Evolutionary conservation across 2,329 filamentous ascomycete genomes (phyloP).

Genomic region (Colletotrichum tropicale): DNA sequence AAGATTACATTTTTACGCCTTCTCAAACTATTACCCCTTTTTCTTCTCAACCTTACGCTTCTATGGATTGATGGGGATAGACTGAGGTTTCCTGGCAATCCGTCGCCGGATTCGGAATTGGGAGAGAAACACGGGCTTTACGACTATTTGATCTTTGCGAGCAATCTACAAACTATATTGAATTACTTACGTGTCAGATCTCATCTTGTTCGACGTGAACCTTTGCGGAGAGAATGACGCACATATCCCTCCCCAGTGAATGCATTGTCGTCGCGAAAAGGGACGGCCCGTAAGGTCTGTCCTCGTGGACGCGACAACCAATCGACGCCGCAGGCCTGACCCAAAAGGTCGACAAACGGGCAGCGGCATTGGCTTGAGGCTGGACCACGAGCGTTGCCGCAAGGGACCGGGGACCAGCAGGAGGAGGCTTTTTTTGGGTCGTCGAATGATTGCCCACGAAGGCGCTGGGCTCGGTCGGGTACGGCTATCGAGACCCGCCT

Average conservation of each 20-base stretch:
- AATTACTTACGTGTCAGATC: background rate
- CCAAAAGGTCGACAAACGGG: background rate
- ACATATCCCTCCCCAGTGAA: background rate
- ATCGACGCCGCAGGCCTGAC: background rate
- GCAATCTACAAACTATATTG: background rate
- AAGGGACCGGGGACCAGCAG: background rate
- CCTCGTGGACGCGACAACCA: background rate
- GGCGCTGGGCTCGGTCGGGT: constrained; percentile 2
- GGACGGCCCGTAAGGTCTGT: background rate
- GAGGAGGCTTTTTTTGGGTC: background rate
- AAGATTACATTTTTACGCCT: constrained; percentile 15
- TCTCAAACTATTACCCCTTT: background rate
- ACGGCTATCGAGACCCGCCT: constrained; percentile 1
- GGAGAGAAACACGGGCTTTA: constrained; percentile 4
- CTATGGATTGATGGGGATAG: constrained; percentile 38
- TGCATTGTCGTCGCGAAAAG: background rate
- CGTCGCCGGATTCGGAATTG: constrained; percentile 48
- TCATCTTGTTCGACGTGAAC: background rate
- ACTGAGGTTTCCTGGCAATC: constrained; percentile 38
- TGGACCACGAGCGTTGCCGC: background rate
- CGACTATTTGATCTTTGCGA: background rate
- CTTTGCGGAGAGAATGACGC: background rate
- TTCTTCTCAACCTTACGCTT: constrained; percentile 3
- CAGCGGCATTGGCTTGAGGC: background rate
- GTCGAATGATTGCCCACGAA: background rate